Percentiles rank a stretch among this genome's conserved stretches.
Evolutionary conservation across 768 basidiomycete genomes (phyloP).

Genomic region (Leccinum uliginosum): DNA sequence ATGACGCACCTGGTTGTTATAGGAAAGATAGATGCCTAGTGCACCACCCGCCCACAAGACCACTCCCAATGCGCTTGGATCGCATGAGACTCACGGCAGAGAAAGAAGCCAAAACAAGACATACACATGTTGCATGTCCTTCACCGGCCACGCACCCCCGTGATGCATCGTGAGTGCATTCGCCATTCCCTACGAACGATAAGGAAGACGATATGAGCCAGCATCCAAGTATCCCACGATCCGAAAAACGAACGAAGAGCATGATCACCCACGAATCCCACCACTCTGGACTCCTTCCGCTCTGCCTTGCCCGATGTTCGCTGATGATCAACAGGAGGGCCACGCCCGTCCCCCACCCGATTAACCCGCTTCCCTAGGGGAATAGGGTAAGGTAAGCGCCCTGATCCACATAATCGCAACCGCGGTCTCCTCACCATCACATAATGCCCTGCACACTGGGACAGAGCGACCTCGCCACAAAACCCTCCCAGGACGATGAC

Average conservation of each 20-base stretch:
- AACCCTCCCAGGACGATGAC: constrained; percentile 70
- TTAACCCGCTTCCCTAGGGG: constrained; percentile 73
- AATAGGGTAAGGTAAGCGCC: background rate
- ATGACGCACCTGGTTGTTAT: constrained; percentile 63
- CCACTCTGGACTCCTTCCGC: constrained; percentile 72
- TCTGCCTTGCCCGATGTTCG: constrained; percentile 69
- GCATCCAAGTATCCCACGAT: background rate
- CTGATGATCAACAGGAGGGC: constrained; percentile 73
- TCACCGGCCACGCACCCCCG: constrained; percentile 75
- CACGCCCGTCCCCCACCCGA: constrained; percentile 81
- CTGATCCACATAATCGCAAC: constrained; percentile 5
- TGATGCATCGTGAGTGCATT: constrained; percentile 94
- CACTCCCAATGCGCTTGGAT: constrained; percentile 47
- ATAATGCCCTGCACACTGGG: constrained; percentile 86
- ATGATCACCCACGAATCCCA: constrained; percentile 73
- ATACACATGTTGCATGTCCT: constrained; percentile 94
- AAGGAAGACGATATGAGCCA: background rate
- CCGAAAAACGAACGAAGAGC: constrained; percentile 41
- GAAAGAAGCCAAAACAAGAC: constrained; percentile 24
- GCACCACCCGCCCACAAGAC: constrained; percentile 87
- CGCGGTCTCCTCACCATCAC: constrained; percentile 50
- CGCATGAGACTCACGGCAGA: constrained; percentile 1
- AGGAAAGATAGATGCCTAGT: constrained; percentile 79
- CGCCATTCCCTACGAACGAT: constrained; percentile 37
- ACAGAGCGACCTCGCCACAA: constrained; percentile 63